Percentiles rank a stretch among this genome's conserved stretches.
Evolutionary conservation across 495 filamentous ascomycete genomes (phyloP).

Genomic region (Polyplosphaeria fusca): DNA sequence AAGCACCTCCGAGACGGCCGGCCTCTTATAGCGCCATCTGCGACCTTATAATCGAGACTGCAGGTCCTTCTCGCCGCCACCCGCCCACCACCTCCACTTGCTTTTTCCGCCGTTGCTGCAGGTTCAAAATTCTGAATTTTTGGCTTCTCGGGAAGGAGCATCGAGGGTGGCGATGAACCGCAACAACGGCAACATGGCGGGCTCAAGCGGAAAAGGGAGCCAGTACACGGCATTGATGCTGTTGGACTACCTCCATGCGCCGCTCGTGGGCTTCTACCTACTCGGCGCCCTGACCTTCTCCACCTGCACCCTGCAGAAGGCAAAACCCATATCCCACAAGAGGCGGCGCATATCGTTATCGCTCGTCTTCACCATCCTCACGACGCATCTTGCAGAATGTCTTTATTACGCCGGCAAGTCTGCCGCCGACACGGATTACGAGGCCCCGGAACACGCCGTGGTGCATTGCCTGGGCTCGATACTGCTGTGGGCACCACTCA

Average conservation of each 20-base stretch:
- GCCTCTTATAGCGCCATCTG: no score
- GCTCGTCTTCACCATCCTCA: conserved; percentile 1
- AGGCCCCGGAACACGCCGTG: conserved; percentile 13
- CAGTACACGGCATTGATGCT: conserved; percentile 1
- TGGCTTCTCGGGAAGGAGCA: no score
- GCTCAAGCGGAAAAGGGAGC: neutral
- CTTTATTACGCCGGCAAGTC: conserved; percentile 20
- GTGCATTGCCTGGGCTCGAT: conserved; percentile 23
- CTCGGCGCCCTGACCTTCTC: conserved; percentile 1
- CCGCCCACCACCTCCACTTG: no score
- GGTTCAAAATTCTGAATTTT: no score
- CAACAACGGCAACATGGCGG: conserved; percentile 12
- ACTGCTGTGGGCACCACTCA: conserved; percentile 10
- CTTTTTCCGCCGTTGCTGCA: no score
- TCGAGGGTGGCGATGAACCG: no score
- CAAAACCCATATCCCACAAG: conserved; percentile 2
- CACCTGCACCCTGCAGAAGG: conserved; percentile 19
- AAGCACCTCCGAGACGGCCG: no score
- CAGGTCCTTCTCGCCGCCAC: no score
- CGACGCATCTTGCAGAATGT: conserved; percentile 6
- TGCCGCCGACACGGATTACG: conserved; percentile 3
- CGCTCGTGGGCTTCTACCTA: conserved; percentile 16
- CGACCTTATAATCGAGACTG: no score
- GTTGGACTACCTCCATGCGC: conserved; percentile 23
- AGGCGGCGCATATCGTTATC: conserved; percentile 2